A percentile compares a stretch with the other conserved stretches of the same genome.
Evolutionary conservation across 2,329 filamentous ascomycete genomes (phyloP).

Genomic region (Cordyceps cateniannulata): DNA sequence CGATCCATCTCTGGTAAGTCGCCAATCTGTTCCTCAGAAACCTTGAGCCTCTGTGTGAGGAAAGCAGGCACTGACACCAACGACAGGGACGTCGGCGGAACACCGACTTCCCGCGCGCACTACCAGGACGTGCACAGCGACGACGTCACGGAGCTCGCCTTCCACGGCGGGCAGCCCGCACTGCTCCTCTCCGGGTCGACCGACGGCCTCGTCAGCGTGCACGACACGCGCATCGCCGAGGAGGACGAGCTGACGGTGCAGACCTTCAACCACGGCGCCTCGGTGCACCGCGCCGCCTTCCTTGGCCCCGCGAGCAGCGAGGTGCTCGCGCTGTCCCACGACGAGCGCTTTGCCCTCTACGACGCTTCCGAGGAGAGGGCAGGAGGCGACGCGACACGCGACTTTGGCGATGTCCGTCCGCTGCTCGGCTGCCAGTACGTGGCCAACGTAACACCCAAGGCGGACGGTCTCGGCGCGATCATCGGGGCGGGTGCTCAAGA

Average conservation of each 20-base stretch:
- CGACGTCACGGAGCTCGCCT: slow-evolving; percentile 54
- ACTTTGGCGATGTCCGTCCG: slow-evolving; percentile 64
- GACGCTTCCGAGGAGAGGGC: slow-evolving; percentile 57
- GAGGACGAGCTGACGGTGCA: slow-evolving; percentile 74
- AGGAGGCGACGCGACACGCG: slow-evolving; percentile 46
- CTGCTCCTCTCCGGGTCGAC: slow-evolving; percentile 71
- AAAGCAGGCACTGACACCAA: neutral
- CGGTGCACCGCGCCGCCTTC: slow-evolving; percentile 70
- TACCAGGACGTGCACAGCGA: slow-evolving; percentile 63
- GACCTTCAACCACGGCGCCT: slow-evolving; percentile 71
- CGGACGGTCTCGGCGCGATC: slow-evolving; percentile 51
- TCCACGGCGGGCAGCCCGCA: slow-evolving; percentile 53
- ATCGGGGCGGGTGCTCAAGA: slow-evolving; percentile 62
- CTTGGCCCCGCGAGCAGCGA: slow-evolving; percentile 47
- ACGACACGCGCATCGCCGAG: slow-evolving; percentile 61
- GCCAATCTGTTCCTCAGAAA: neutral
- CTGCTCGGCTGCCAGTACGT: slow-evolving; percentile 68
- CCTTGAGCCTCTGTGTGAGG: no score
- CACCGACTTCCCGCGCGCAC: slow-evolving; percentile 39
- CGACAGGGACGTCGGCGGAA: slow-evolving; percentile 53
- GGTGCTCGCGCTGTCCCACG: slow-evolving; percentile 68
- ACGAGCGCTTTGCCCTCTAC: slow-evolving; percentile 72
- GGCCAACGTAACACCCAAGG: slow-evolving; percentile 57
- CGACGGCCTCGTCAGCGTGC: slow-evolving; percentile 72
- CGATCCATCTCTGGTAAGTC: slow-evolving; percentile 53